phyloP scores from a whole-genome alignment of 768 basidiomycete genomes.

The Cubamyces lactineus region DNA sequence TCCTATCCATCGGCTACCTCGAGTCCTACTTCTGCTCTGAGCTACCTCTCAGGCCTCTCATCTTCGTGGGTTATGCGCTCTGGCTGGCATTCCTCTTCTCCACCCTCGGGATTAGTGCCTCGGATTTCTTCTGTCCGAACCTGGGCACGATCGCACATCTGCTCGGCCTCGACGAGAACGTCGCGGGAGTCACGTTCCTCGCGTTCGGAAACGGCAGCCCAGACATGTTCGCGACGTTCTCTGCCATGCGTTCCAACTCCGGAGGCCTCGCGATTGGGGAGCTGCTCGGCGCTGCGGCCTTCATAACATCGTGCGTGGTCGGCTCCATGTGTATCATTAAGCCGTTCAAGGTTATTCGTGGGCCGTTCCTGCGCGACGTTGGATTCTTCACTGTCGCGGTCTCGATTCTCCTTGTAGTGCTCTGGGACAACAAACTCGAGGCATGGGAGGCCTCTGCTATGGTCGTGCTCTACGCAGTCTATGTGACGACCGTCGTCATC shows the following conservation, averaged over 20 bases:
- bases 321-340: slow-evolving; percentile 98
- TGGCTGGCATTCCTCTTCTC: slow-evolving; percentile 96
- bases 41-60: slow-evolving; percentile 53
- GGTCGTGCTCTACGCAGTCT: slow-evolving; percentile 72
- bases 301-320: slow-evolving; percentile 95
- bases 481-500: slow-evolving; percentile 75
- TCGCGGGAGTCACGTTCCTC: slow-evolving; percentile 95
- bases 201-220: slow-evolving; percentile 98
- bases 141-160: slow-evolving; percentile 85
- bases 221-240: slow-evolving; percentile 95
- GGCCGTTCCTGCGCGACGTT: slow-evolving; percentile 90
- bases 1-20: slow-evolving; percentile 74
- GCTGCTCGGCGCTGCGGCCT: slow-evolving; percentile 91
- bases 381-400: slow-evolving; percentile 92
- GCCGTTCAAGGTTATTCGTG: slow-evolving; percentile 82
- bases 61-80: slow-evolving; percentile 64
- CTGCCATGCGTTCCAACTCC: slow-evolving; percentile 83
- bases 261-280: slow-evolving; percentile 94
- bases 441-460: slow-evolving; percentile 75
- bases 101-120: slow-evolving; percentile 91
- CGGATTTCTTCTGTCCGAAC: slow-evolving; percentile 98
- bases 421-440: slow-evolving; percentile 75
- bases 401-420: slow-evolving; percentile 68
- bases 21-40: slow-evolving; percentile 71
- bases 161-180: slow-evolving; percentile 87